These are phyloP conservation scores for Flaveria floridana DNA, from an alignment of 140 eudicot species.

Conservation along the genomic window DNA sequence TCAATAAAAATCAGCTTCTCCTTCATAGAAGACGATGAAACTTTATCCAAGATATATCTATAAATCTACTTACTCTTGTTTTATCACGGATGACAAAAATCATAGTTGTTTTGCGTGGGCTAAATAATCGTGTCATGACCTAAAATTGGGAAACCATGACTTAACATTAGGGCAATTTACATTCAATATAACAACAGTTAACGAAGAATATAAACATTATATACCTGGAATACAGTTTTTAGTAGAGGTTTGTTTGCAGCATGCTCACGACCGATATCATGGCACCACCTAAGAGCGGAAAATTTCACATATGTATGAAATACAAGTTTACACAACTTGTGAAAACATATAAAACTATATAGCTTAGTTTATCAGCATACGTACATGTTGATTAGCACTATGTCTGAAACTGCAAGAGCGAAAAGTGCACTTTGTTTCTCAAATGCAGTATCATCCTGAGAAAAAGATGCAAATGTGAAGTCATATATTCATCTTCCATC, in stretches of 20 bases:
- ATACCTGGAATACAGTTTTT: slow-evolving; percentile 89
- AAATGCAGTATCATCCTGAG: slow-evolving; percentile 58
- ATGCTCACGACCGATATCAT: slow-evolving; percentile 96
- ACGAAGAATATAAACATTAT: slow-evolving; percentile 18
- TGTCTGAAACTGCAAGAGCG: slow-evolving; percentile 61
- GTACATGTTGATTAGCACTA: slow-evolving; percentile 59
- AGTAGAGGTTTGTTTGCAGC: slow-evolving; percentile 90
- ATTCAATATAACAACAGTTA: slow-evolving; percentile 2
- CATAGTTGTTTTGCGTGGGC: slow-evolving; percentile 92
- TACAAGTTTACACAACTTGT: neutral
- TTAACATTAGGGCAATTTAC: slow-evolving; percentile 22
- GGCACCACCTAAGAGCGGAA: slow-evolving; percentile 82
- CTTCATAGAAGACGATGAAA: slow-evolving; percentile 15
- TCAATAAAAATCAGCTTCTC: slow-evolving; percentile 3
- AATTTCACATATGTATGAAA: neutral
- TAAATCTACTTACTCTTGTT: slow-evolving; percentile 61
- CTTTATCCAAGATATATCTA: slow-evolving; percentile 6
- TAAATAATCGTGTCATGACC: slow-evolving; percentile 94
- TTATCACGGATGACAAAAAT: slow-evolving; percentile 90
- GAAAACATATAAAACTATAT: slow-evolving; percentile 10
- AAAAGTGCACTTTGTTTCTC: slow-evolving; percentile 59
- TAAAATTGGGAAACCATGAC: slow-evolving; percentile 27
- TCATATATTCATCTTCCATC: slow-evolving; percentile 2
- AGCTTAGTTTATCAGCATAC: slow-evolving; percentile 16
- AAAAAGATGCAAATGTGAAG: slow-evolving; percentile 24